Evolutionary conservation across 2,329 filamentous ascomycete genomes (phyloP), one percentile per base, ranked within the genome.

Genomic region (Penicillium sp.): DNA sequence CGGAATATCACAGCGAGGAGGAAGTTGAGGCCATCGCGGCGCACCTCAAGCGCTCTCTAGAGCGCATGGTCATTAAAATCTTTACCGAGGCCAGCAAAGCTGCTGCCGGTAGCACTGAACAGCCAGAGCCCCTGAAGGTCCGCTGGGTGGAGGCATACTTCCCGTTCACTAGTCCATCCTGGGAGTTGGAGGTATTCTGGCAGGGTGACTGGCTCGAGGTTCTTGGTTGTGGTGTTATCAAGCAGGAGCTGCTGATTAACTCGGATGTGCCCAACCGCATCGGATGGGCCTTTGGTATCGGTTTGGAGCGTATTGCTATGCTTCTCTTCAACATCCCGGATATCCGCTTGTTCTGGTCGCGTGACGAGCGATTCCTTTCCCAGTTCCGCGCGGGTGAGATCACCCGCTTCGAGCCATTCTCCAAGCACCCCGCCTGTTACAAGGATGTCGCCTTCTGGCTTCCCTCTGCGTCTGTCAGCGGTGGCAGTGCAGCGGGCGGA

Each of bases 101-200:
- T 4, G 80, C 82, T 6, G 72, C 77, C 51, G 69, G 65, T 10
- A 74, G 79, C 43, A 72, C 75, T 4, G 61, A 72, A 66, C 76
- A 81, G 43, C n/a, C n/a, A n/a, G 86, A 94, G 62, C 88, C 89
- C 4, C 75, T 97, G 33, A 84, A 82, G 59, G 83, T 96, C 62
- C 82, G 93, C 57, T 98, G 93, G 93, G 84, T 97, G 6, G 91
- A 96, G 69, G 89, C 93, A 1, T 97, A 93, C 71, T 98, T 98
- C 72, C 93, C 93, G 34, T 97, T 97, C 67, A 98, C 93, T 0
- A 90, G 84, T 50, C 93, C 93, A 0, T 93, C 86, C 6, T 98
- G 88, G 87, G 93, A 98, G 68, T 78, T 98, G 22, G 93, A 98
- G 66, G 88, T 98, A 8, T 90, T 87, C 75, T 96, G 91, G 80